Percentiles rank a stretch among this genome's conserved stretches.
Evolutionary conservation across 225 moss, liverwort and hornwort genomes (phyloP).

Genomic region (Pseudoscleropodium purum): DNA sequence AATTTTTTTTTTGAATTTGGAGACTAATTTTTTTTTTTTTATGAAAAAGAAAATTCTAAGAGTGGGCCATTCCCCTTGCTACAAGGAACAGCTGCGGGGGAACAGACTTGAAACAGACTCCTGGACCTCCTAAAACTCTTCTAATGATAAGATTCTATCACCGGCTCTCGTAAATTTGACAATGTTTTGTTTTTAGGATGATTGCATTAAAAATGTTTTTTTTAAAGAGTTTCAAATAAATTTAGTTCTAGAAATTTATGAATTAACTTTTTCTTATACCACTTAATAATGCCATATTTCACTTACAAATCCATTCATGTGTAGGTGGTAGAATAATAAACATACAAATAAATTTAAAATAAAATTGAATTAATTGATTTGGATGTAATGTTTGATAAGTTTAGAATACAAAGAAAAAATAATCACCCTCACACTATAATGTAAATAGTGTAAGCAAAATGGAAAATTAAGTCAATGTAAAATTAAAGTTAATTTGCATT

Average conservation of each 20-base stretch:
- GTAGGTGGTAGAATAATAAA: neutral
- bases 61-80: too few relatives aligned
- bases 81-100: too few relatives aligned
- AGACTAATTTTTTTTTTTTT: too few relatives aligned
- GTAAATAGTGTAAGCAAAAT: neutral
- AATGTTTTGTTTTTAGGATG: neutral
- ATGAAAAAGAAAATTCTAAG: too few relatives aligned
- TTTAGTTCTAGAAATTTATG: neutral
- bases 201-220: neutral
- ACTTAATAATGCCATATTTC: neutral
- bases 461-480: neutral
- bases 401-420: neutral
- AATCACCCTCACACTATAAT: neutral
- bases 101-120: too few relatives aligned
- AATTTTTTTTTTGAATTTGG: too few relatives aligned
- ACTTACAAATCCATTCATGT: neutral
- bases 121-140: too few relatives aligned
- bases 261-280: neutral
- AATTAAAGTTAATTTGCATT: neutral
- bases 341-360: neutral
- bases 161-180: accelerated
- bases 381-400: neutral
- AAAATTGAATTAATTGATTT: neutral
- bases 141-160: too few relatives aligned
- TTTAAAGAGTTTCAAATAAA: neutral